Evolutionary conservation across 2,329 filamentous ascomycete species (phyloP), one percentile per base, ranked within the genome.

Genomic region (Epichloe coenophiala): DNA sequence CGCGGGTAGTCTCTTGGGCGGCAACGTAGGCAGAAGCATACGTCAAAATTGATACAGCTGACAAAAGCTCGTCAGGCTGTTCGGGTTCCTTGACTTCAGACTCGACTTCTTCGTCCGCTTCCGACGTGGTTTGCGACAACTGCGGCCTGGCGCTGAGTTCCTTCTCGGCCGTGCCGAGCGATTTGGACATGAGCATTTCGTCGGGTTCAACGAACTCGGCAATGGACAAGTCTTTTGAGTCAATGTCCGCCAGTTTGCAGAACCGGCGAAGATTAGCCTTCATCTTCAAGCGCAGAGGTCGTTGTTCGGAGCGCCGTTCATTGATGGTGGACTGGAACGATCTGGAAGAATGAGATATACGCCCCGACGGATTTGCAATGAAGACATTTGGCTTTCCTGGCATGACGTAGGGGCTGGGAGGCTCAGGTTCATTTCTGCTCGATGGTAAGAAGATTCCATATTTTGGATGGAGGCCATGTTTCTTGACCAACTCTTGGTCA

Each of bases 391-490:
- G 73, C 47, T 68, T 69, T 33, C 69, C 66, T 11, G 71, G 71
- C 52, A 73, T 68, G 46, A 71, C 65, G 42, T 66, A 68, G 0
- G 67, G 64, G 17, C 59, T 60, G 4, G 71, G 66, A 1, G 65
- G 58, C 56, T 72, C 71, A 3, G 61, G 53, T 27, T 72, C 67
- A 52, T 76, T 78, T 49, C 60, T 59, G 40, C 75, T 78, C 13
- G 58, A 64, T 2, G 70, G 67, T 23, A 79, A 57, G 57, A 77
- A 73, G 40, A 80, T 64, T 36, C 78, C 78, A 52, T 73, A 74
- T 40, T 66, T 70, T 1, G 77, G 76, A 50, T 81, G 78, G 5
- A 81, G 59, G 5, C 62, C 63, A 58, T 77, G 67, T 53, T 70
- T 73, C 56, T 71, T 66, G 47, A 81, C 66, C 45, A 72, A 58